Percentiles rank a stretch among this genome's conserved stretches.
phyloP scores from a whole-genome alignment of 495 filamentous ascomycete species.

The Thozetella sp. region DNA sequence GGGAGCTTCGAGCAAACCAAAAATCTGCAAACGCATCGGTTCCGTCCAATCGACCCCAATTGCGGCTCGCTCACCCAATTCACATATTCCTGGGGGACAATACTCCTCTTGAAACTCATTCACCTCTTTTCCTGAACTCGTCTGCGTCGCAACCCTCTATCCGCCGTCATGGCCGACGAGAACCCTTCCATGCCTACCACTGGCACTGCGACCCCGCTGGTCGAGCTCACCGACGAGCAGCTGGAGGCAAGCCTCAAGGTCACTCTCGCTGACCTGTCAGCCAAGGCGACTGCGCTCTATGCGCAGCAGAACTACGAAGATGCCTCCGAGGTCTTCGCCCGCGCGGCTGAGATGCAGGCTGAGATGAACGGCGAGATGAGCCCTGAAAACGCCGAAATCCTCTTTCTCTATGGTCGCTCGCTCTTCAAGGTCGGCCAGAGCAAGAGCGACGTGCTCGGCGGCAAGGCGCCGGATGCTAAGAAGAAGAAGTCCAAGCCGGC shows the following conservation, averaged over 20 bases:
- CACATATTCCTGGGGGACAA: neutral
- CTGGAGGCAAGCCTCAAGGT: conserved; percentile 47
- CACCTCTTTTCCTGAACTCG: neutral
- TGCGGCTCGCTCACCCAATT: neutral
- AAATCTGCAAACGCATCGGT: neutral
- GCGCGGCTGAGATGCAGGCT: conserved; percentile 87
- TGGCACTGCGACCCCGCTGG: conserved; percentile 31
- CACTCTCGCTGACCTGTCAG: conserved; percentile 57
- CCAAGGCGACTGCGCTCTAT: conserved; percentile 63
- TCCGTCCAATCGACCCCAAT: neutral
- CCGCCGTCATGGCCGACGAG: conserved; percentile 18
- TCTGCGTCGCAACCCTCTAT: neutral
- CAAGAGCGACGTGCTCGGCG: conserved; percentile 93
- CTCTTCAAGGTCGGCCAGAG: conserved; percentile 90
- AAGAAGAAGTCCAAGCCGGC: conserved; percentile 42
- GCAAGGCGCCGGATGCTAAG: conserved; percentile 68
- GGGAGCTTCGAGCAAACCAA: conserved; percentile 2
- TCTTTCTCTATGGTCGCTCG: conserved; percentile 90
- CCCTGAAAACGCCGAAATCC: conserved; percentile 85
- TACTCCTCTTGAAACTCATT: neutral
- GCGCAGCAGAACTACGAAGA: conserved; percentile 82
- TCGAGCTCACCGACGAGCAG: conserved; percentile 39
- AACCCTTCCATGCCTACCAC: conserved; percentile 13
- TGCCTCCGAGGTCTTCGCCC: conserved; percentile 83
- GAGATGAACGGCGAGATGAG: conserved; percentile 90